Evolutionary conservation across 768 basidiomycete genomes (phyloP).

Genomic region (Leccinum rimulosum): DNA sequence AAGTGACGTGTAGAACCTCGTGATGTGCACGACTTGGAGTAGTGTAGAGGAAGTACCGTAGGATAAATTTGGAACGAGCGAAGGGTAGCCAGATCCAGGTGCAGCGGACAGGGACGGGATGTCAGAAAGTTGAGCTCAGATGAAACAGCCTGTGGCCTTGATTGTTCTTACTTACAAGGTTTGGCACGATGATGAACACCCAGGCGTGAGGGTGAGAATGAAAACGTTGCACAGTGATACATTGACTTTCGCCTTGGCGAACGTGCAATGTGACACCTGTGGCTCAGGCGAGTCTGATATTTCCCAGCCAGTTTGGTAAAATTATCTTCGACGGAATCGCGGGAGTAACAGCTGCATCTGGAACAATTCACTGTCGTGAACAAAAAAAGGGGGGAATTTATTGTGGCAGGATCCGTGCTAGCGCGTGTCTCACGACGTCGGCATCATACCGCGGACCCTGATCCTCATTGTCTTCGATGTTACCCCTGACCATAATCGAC

Average conservation of each 20-base stretch:
- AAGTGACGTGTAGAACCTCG: not conserved
- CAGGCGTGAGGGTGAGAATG: not conserved
- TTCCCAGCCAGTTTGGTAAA: constrained; percentile 5
- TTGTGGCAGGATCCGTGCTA: constrained; percentile 33
- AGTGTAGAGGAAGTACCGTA: not conserved
- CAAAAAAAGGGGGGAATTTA: not conserved
- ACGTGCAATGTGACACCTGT: not conserved
- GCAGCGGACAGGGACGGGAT: not conserved
- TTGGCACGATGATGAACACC: not conserved
- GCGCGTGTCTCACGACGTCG: constrained; percentile 40
- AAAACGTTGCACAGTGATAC: not conserved
- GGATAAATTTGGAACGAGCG: not conserved
- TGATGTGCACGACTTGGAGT: too few relatives aligned
- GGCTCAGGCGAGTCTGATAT: not conserved
- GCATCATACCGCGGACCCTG: constrained; percentile 44
- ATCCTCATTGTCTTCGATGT: constrained; percentile 16
- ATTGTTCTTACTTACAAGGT: not conserved
- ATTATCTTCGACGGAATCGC: constrained; percentile 1
- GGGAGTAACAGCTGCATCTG: constrained; percentile 1
- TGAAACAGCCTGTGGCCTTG: not conserved
- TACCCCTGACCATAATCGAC: constrained; percentile 48
- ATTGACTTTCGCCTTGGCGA: not conserved
- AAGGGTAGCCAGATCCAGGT: not conserved
- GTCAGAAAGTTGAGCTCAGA: not conserved
- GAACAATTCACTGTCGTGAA: not conserved